phyloP scores from a whole-genome alignment of 2,329 filamentous ascomycete species.

The Trichoderma atrobrunneum region DNA sequence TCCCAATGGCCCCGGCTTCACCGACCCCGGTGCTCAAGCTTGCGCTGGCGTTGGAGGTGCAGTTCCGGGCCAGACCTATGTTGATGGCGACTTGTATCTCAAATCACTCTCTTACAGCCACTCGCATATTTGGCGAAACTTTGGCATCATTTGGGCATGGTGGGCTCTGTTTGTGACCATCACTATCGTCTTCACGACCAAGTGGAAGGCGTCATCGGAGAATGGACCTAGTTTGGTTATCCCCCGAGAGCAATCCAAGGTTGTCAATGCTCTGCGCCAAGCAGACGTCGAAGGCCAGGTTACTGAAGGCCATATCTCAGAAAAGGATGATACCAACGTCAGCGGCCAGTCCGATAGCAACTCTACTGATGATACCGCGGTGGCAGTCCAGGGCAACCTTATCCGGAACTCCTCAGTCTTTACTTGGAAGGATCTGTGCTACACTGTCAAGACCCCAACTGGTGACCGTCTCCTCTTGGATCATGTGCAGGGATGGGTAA shows the following conservation, averaged over 20 bases:
- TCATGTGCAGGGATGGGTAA: constrained; percentile 79
- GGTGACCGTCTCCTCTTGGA: constrained; percentile 70
- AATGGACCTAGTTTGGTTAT: constrained; percentile 56
- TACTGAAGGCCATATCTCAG: constrained; percentile 39
- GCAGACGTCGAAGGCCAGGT: constrained; percentile 50
- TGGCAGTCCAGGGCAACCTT: constrained; percentile 35
- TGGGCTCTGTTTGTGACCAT: constrained; percentile 58
- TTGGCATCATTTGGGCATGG: constrained; percentile 61
- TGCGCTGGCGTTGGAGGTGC: constrained; percentile 61
- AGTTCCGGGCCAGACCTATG: constrained; percentile 42
- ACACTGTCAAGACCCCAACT: constrained; percentile 61
- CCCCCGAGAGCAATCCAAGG: constrained; percentile 56
- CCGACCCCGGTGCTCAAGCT: constrained; percentile 42
- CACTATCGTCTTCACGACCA: constrained; percentile 56
- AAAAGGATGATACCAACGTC: constrained; percentile 23
- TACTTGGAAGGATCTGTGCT: constrained; percentile 71
- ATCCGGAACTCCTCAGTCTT: constrained; percentile 65
- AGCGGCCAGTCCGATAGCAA: not conserved
- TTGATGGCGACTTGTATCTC: constrained; percentile 60
- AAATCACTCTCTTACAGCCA: constrained; percentile 52
- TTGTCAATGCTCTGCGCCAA: constrained; percentile 30
- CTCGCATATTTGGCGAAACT: constrained; percentile 56
- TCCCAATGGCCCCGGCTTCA: constrained; percentile 49
- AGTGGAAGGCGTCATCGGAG: constrained; percentile 54
- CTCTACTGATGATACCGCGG: constrained; percentile 23